These are phyloP conservation scores for Drechslerella dactyloides DNA, from an alignment of 2,329 filamentous ascomycete species.

Conservation along the genomic window DNA sequence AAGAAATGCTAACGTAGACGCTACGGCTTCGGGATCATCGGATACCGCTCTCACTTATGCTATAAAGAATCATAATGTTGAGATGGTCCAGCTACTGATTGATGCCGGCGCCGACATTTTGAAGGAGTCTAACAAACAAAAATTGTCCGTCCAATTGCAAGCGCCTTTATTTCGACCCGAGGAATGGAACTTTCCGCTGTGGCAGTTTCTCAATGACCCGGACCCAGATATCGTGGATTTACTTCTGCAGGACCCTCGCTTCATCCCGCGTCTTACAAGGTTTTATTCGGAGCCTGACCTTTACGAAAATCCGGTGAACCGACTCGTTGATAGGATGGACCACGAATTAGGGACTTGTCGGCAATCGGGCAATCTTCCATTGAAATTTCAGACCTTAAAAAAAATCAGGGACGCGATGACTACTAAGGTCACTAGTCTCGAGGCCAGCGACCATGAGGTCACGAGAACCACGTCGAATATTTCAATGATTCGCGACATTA, in stretches of 20 bases:
- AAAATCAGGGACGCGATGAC: too few relatives aligned
- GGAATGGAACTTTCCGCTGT: constrained; percentile 1
- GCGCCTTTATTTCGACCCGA: not conserved
- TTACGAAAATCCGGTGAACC: too few relatives aligned
- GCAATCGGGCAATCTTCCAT: too few relatives aligned
- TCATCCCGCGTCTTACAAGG: too few relatives aligned
- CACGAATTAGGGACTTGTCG: too few relatives aligned
- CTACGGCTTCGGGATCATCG: not conserved
- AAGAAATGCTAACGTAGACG: not conserved
- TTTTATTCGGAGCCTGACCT: too few relatives aligned
- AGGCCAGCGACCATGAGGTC: too few relatives aligned
- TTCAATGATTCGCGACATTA: too few relatives aligned
- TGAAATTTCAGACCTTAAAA: too few relatives aligned
- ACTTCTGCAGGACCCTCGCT: not conserved
- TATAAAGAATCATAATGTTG: constrained; percentile 15
- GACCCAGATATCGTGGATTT: not conserved
- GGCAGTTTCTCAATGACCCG: not conserved
- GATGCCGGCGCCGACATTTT: not conserved
- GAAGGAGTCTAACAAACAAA: not conserved
- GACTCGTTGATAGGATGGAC: too few relatives aligned
- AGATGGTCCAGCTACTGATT: not conserved
- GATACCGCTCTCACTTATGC: constrained; percentile 24
- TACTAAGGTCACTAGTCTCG: too few relatives aligned
- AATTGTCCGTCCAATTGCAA: not conserved
- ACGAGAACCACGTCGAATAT: too few relatives aligned